Evolutionary conservation across 805 yeast genomes (phyloP).

Genomic region (Pichia insulana): DNA sequence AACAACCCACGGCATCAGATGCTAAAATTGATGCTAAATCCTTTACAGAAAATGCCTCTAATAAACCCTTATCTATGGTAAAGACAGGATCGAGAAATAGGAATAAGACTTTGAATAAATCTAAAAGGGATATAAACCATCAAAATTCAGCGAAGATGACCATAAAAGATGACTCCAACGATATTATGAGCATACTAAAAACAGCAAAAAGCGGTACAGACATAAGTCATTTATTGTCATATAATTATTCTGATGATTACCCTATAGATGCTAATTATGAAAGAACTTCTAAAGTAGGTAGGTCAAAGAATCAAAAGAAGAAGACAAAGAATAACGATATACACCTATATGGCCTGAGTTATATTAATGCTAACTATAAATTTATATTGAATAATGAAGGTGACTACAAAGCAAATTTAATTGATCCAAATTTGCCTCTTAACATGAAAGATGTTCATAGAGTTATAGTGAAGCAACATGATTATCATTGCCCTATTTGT

Average conservation of each 20-base stretch:
- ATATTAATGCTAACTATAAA: conserved; percentile 76
- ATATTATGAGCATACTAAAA: conserved; percentile 14
- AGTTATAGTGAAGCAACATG: conserved; percentile 64
- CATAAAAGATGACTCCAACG: conserved; percentile 10
- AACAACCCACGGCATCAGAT: not conserved
- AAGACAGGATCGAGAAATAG: conserved; percentile 9
- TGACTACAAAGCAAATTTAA: conserved; percentile 46
- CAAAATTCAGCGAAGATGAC: conserved; percentile 1
- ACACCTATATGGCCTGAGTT: conserved; percentile 54
- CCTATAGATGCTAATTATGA: conserved; percentile 1
- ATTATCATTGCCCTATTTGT: conserved; percentile 82
- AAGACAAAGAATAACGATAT: conserved; percentile 16
- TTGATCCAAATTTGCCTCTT: conserved; percentile 72
- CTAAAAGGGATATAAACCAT: conserved; percentile 1
- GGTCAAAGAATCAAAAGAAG: conserved; percentile 18
- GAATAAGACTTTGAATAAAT: not conserved
- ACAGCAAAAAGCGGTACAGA: conserved; percentile 24
- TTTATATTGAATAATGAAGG: conserved; percentile 65
- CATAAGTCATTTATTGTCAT: conserved; percentile 61
- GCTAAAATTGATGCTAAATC: not conserved
- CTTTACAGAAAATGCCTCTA: not conserved
- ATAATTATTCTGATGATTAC: conserved; percentile 32
- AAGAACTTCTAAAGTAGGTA: conserved; percentile 9
- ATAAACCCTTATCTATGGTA: not conserved
- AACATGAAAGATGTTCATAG: conserved; percentile 54